Percentiles rank a stretch among this genome's conserved stretches.
These are phyloP conservation scores for Phialophora tarda DNA, from an alignment of 2,329 filamentous ascomycete species.

Conservation along the genomic window DNA sequence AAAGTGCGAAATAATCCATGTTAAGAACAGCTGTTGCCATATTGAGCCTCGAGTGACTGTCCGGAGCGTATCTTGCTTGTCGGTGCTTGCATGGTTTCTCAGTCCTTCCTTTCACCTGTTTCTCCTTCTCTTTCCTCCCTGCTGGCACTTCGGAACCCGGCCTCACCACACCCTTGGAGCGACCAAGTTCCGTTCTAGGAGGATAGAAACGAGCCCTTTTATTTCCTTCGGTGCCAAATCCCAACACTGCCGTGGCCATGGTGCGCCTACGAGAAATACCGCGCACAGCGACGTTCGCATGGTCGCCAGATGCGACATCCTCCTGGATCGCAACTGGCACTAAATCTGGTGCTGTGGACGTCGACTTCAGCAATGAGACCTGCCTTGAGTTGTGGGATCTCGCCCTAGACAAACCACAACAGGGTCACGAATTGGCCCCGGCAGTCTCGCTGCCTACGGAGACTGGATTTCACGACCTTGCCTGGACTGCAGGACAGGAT, in stretches of 20 bases:
- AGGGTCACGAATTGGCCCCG: conserved; percentile 83
- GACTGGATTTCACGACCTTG: conserved; percentile 95
- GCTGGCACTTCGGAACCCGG: not conserved
- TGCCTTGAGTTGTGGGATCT: conserved; percentile 97
- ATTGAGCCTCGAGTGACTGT: not conserved
- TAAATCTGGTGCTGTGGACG: conserved; percentile 90
- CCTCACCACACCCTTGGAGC: not conserved
- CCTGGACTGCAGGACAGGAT: conserved; percentile 83
- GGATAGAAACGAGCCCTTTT: not conserved
- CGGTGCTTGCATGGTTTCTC: conserved; percentile 28
- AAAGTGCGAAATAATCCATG: conserved; percentile 26
- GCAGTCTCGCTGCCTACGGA: conserved; percentile 83
- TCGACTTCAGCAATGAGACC: conserved; percentile 96
- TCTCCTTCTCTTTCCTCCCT: conserved; percentile 36
- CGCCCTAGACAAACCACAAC: conserved; percentile 74
- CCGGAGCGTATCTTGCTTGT: conserved; percentile 3
- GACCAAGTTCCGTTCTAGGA: not conserved
- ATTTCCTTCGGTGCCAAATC: not conserved
- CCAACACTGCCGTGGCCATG: conserved; percentile 62
- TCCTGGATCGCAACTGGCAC: conserved; percentile 92
- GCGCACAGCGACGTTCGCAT: conserved; percentile 95
- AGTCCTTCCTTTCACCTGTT: conserved; percentile 25
- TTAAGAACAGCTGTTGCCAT: conserved; percentile 24
- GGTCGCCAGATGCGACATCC: conserved; percentile 80
- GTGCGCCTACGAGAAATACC: conserved; percentile 95